These are phyloP conservation scores for Termitomyces sp. DNA, from an alignment of 768 basidiomycete genomes.

Conservation along the genomic window DNA sequence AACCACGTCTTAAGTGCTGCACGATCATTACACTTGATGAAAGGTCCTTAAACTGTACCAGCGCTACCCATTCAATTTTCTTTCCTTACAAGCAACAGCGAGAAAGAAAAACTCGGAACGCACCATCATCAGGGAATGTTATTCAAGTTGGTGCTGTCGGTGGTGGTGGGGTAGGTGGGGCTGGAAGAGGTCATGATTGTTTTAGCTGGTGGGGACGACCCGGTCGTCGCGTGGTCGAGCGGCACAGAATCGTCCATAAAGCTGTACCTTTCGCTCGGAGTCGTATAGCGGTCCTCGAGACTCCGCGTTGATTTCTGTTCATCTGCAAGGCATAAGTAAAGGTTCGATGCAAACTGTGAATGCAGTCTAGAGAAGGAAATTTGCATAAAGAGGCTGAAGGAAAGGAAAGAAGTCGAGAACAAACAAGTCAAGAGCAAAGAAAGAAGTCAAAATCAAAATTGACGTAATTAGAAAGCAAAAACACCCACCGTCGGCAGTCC, in stretches of 20 bases:
- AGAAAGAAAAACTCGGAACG: not conserved
- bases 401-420: too few species aligned
- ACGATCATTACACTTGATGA: too few species aligned
- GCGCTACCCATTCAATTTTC: too few species aligned
- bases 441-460: not conserved
- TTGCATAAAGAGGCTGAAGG: too few species aligned
- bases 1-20: too few species aligned
- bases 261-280: slow-evolving; percentile 52
- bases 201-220: not conserved
- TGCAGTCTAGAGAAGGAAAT: too few species aligned
- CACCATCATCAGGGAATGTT: too few species aligned
- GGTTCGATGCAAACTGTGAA: not conserved
- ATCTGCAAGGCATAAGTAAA: not conserved
- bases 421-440: too few species aligned
- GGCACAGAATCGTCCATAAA: slow-evolving; percentile 42
- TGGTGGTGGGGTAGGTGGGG: not conserved
- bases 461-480: not conserved
- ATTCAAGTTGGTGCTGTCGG: not conserved
- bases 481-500: slow-evolving; percentile 81
- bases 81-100: not conserved
- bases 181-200: slow-evolving; percentile 8
- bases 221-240: slow-evolving; percentile 21
- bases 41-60: too few species aligned
- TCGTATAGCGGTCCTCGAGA: slow-evolving; percentile 59
- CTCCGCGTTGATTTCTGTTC: slow-evolving; percentile 60